phyloP scores from a whole-genome alignment of 371 early-diverging fungal genomes.

The Encephalitozoon romaleae region DNA sequence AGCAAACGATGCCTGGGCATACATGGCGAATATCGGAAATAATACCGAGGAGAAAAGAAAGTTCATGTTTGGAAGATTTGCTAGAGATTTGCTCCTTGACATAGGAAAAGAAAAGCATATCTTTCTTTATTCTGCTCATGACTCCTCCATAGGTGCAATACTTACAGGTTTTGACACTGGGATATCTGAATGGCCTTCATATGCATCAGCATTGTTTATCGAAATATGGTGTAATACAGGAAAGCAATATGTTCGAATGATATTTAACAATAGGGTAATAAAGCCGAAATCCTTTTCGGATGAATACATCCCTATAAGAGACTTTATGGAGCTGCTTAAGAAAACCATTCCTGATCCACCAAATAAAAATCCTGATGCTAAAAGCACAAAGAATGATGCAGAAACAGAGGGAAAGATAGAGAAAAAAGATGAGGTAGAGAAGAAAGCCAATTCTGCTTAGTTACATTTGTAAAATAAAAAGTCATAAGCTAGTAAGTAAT shows the following conservation, averaged over 20 bases:
- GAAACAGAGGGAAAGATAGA: background rate
- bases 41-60: slow-evolving; percentile 1
- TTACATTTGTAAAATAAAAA: background rate
- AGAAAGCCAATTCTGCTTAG: background rate
- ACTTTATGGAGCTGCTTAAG: slow-evolving; percentile 27
- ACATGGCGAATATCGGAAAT: background rate
- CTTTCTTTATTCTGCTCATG: slow-evolving; percentile 48
- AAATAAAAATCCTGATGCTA: background rate
- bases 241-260: slow-evolving; percentile 36
- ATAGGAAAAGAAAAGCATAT: slow-evolving; percentile 6
- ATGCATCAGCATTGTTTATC: slow-evolving; percentile 53
- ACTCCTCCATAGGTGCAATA: slow-evolving; percentile 36
- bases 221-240: slow-evolving; percentile 43
- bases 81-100: slow-evolving; percentile 4
- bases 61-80: slow-evolving; percentile 38
- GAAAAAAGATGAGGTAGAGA: background rate
- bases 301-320: slow-evolving; percentile 20
- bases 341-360: background rate
- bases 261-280: slow-evolving; percentile 32
- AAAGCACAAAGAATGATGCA: background rate
- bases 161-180: slow-evolving; percentile 34
- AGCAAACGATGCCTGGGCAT: slow-evolving; percentile 13
- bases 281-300: slow-evolving; percentile 19
- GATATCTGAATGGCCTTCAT: slow-evolving; percentile 40
- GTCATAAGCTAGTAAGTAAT: background rate